Conservation (phyloP, 345 rosid genomes). For the Atalantia buxifolia region DNA sequence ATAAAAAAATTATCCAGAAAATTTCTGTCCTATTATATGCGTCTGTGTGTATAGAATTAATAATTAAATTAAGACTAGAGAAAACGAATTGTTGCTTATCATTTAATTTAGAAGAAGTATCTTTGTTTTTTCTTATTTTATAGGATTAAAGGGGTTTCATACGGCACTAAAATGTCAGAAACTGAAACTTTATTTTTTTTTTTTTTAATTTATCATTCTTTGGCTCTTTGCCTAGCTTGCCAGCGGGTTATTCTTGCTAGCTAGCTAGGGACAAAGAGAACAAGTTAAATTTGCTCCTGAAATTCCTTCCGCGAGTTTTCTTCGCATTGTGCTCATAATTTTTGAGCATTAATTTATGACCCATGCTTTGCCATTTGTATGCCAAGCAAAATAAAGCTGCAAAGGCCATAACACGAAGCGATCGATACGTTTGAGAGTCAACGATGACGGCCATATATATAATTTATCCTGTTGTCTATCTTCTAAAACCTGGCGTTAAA, state of each 20-base stretch:
- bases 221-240: background rate
- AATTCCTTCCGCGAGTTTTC: background rate
- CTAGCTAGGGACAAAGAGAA: background rate
- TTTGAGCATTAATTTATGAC: background rate
- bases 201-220: background rate
- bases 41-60: too few species aligned
- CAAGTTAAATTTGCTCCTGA: background rate
- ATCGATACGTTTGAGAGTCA: background rate
- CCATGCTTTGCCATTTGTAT: background rate
- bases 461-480: background rate
- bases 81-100: background rate
- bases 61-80: background rate
- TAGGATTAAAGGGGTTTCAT: background rate
- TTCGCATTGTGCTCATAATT: background rate
- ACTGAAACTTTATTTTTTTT: background rate
- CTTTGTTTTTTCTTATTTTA: rapidly evolving
- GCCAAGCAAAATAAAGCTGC: background rate
- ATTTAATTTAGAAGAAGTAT: background rate
- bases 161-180: background rate
- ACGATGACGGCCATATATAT: background rate
- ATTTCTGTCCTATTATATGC: too few species aligned
- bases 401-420: background rate
- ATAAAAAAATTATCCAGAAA: too few species aligned
- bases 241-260: background rate
- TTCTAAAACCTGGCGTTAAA: background rate